Base-by-base conservation (phyloP, 2,329 filamentous ascomycete genomes). In the Talaromyces sp. region DNA sequence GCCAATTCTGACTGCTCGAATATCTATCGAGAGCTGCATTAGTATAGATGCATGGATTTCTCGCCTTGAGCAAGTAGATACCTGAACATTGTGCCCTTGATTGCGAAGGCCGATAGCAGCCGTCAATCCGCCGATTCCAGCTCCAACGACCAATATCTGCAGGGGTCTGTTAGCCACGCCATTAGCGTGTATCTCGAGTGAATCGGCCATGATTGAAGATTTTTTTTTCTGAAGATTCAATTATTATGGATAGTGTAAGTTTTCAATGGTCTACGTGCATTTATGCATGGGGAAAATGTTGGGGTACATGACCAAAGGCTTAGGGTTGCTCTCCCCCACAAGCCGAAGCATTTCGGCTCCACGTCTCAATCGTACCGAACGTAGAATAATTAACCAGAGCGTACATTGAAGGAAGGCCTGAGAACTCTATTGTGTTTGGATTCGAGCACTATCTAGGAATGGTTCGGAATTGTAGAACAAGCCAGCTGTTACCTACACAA, bases 1-100 rank as follows among this genome's bases (percentile, higher is more conserved):
- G 83, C 81, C 34, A 88, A 82, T 1, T 77, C 76, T 0, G 85
- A 87, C 70, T 86, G 82, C 68, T 89, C 86, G 54, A 81, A 84
- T 0, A 88, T 66, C 83, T 54, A n/a, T 2, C n/a, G n/a, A 19
- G 34, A n/a, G 5, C 40, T 10, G 17, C 40, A 19, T 43, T n/a
- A n/a, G n/a, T n/a, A n/a, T n/a, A n/a, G n/a, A n/a, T n/a, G n/a
- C n/a, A n/a, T n/a, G n/a, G n/a, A n/a, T n/a, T n/a, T n/a, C n/a
- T n/a, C n/a, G n/a, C n/a, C n/a, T n/a, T n/a, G n/a, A n/a, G n/a
- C n/a, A n/a, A n/a, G n/a, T n/a, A n/a, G n/a, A n/a, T n/a, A 43
- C 40, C 40, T 43, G 22, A 15, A 86, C 82, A 10, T 76, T 67
- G 68, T 86, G 84, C 2, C 84, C 84, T 53, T 82, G 78, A 63